Conservation (phyloP, 1,284 basidiomycete species). For the Pterulicium gracile region DNA sequence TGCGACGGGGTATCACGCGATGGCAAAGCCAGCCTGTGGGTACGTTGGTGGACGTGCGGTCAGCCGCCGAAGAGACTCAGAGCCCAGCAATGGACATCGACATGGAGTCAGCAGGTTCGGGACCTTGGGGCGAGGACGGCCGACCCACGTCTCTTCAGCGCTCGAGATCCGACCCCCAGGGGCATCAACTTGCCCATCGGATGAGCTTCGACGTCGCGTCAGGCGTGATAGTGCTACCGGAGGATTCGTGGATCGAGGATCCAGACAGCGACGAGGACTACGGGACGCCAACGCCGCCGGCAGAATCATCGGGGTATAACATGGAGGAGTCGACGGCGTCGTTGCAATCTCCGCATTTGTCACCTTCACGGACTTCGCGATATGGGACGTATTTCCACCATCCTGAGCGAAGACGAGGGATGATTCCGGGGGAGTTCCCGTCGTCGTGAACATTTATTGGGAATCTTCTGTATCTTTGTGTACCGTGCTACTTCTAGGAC, state of each 20-base stretch:
- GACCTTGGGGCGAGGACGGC: not conserved
- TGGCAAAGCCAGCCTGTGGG: constrained; percentile 10
- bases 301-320: constrained; percentile 18
- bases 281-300: constrained; percentile 11
- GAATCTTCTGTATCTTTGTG: not conserved
- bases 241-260: constrained; percentile 55
- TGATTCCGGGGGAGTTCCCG: constrained; percentile 44
- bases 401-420: constrained; percentile 51
- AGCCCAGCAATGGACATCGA: too few species aligned
- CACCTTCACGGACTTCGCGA: constrained; percentile 24
- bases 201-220: constrained; percentile 71
- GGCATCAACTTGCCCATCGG: constrained; percentile 33
- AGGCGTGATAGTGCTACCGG: constrained; percentile 77
- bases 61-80: too few species aligned
- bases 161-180: not conserved
- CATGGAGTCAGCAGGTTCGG: too few species aligned
- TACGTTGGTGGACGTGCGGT: constrained; percentile 2
- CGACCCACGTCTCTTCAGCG: not conserved
- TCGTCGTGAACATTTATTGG: not conserved
- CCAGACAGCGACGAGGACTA: constrained; percentile 27
- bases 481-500: too few species aligned
- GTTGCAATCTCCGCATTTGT: constrained; percentile 13
- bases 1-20: constrained; percentile 24
- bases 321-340: constrained; percentile 8
- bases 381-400: constrained; percentile 71